Evolutionary conservation across 345 rosid species (phyloP), one percentile per base, ranked within the genome.

Genomic region (Rhodomyrtus tomentosa): DNA sequence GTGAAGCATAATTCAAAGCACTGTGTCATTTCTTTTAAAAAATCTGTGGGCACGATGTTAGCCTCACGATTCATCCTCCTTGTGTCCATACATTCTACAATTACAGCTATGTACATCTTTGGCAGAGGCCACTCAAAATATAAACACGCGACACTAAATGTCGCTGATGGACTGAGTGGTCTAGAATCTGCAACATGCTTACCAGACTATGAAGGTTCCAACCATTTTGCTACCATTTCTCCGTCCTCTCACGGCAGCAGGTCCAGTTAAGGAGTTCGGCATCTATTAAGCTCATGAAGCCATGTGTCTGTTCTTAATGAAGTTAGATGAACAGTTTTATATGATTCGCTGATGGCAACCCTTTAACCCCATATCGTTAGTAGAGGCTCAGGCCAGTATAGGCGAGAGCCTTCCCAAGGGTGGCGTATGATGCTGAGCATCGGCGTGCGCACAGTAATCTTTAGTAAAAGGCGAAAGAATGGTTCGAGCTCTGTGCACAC

Each of bases 381-480:
- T 22, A 9, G 27, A 22, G 25, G 55, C 0, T 9, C 25, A 53
- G 25, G 55, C 2, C 55, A 53, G 25, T 7, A 53, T 21, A 53
- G 56, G 56, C 25, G 8, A 54, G 56, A 54, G 56, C 56, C 56
- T 21, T 21, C 10, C 56, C 0, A 1, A 53, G 9, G 25, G 42
- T 21, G 55, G 55, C 25, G 55, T 53, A 24, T 20, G 55, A 24
- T 53, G 55, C 55, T 20, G 55, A 53, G 55, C 55, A 53, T 3
- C 10, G 4, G 24, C 55, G 20, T 53, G 84, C 88, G 85, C 90
- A 91, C 91, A 86, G 88, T 88, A 86, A 82, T 91, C 91, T 88
- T 89, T 88, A 88, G 90, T 88, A 91, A 86, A 91, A 91, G 90
- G 92, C 90, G 90, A 91, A 88, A 88, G 91, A 91, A 89, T 88